These are phyloP conservation scores for Phalaenopsis hybrid DNA, from an alignment of 116 monocot species.

Conservation along the genomic window DNA sequence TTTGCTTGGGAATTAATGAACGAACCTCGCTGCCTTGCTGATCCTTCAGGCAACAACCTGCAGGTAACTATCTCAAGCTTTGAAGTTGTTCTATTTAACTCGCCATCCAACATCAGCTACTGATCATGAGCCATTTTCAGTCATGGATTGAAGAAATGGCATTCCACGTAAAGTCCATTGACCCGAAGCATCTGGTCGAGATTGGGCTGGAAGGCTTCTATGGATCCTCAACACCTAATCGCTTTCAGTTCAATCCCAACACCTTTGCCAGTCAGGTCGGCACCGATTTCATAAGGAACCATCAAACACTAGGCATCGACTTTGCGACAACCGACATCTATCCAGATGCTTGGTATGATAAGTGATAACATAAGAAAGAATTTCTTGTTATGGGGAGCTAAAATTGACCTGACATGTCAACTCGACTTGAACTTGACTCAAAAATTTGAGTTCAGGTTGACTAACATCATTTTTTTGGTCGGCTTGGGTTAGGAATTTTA, in stretches of 20 bases:
- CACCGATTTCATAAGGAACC: slow-evolving; percentile 61
- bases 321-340: slow-evolving; percentile 57
- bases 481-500: too few relatives aligned
- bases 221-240: slow-evolving; percentile 33
- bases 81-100: too few relatives aligned
- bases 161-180: slow-evolving; percentile 46
- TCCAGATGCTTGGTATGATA: slow-evolving; percentile 45
- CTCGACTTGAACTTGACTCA: too few relatives aligned
- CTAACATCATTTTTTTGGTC: too few relatives aligned
- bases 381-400: not conserved
- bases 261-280: slow-evolving; percentile 30
- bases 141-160: slow-evolving; percentile 72
- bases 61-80: not conserved
- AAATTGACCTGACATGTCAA: too few relatives aligned
- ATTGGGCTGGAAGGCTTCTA: slow-evolving; percentile 58
- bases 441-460: too few relatives aligned
- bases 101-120: too few relatives aligned
- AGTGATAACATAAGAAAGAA: not conserved
- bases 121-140: slow-evolving; percentile 10
- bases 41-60: slow-evolving; percentile 11
- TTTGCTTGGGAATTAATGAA: slow-evolving; percentile 14
- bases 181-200: slow-evolving; percentile 40
- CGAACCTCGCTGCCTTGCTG: slow-evolving; percentile 15
- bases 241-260: slow-evolving; percentile 39
- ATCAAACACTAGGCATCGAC: slow-evolving; percentile 43